Evolutionary conservation across 768 basidiomycete species (phyloP).

Genomic region (Sarcomyxa edulis): DNA sequence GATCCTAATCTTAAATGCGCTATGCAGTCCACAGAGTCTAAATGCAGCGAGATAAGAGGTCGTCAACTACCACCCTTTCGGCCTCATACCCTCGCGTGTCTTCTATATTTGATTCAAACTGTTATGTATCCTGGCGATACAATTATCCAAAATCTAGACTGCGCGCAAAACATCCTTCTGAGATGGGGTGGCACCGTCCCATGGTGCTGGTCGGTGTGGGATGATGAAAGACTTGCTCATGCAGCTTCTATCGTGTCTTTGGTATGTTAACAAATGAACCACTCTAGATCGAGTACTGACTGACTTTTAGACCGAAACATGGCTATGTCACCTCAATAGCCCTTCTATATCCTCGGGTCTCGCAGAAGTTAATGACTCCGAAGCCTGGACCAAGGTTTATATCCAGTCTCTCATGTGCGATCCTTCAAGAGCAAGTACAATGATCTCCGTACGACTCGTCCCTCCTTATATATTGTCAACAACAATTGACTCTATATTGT

Average conservation of each 20-base stretch:
- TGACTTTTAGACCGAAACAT: slow-evolving; percentile 41
- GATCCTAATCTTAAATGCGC: too few species aligned
- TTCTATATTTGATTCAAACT: slow-evolving; percentile 39
- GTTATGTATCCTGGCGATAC: slow-evolving; percentile 26
- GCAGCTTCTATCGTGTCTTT: slow-evolving; percentile 43
- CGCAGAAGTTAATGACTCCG: not conserved
- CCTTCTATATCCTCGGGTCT: slow-evolving; percentile 1
- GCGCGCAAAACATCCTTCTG: slow-evolving; percentile 46
- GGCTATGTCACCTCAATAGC: slow-evolving; percentile 40
- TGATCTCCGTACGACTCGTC: slow-evolving; percentile 18
- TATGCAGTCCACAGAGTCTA: too few species aligned
- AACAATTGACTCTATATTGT: not conserved
- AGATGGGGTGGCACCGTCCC: slow-evolving; percentile 50
- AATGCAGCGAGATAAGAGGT: too few species aligned
- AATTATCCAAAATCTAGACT: slow-evolving; percentile 25
- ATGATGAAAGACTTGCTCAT: slow-evolving; percentile 43
- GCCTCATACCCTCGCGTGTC: slow-evolving; percentile 38
- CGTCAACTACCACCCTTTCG: slow-evolving; percentile 31
- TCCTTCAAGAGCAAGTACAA: slow-evolving; percentile 12
- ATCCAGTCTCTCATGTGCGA: slow-evolving; percentile 4
- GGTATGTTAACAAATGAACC: slow-evolving; percentile 27
- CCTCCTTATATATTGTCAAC: not conserved
- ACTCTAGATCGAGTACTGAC: not conserved
- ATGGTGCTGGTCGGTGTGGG: slow-evolving; percentile 67
- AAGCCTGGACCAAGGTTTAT: slow-evolving; percentile 1